phyloP scores from a whole-genome alignment of 2,329 filamentous ascomycete genomes.

The Microcyclospora tardicrescens region DNA sequence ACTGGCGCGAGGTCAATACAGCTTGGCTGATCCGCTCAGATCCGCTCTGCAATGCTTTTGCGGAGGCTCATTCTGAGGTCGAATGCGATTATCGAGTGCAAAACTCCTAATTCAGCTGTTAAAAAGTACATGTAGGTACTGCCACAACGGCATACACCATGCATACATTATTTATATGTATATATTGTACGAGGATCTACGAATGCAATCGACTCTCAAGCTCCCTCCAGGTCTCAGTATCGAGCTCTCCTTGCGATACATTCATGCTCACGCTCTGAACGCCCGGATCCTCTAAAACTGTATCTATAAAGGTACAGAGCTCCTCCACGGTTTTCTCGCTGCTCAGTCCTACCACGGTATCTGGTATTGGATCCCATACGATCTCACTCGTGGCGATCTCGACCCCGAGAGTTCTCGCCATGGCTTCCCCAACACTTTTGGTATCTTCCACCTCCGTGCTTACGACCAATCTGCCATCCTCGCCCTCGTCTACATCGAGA shows the following conservation, averaged over 20 bases:
- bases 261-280: constrained; percentile 76
- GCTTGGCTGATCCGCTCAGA: too few species aligned
- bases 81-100: too few species aligned
- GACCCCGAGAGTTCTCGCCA: constrained; percentile 52
- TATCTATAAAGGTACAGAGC: constrained; percentile 47
- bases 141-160: too few species aligned
- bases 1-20: too few species aligned
- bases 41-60: too few species aligned
- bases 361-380: constrained; percentile 71
- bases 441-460: constrained; percentile 56
- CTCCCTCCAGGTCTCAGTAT: constrained; percentile 15
- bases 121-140: too few species aligned
- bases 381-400: constrained; percentile 66
- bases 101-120: too few species aligned
- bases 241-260: constrained; percentile 25
- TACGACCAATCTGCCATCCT: constrained; percentile 57
- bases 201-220: constrained; percentile 12
- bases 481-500: constrained; percentile 56
- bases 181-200: too few species aligned
- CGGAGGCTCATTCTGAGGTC: too few species aligned
- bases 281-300: constrained; percentile 50
- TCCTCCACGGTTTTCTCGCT: constrained; percentile 41
- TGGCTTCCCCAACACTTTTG: constrained; percentile 47
- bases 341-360: constrained; percentile 56
- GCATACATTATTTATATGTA: too few species aligned